Percentiles rank a stretch among this genome's conserved stretches.
phyloP scores from a whole-genome alignment of 1,139 yeast genomes.

The Yamadazyma oceani region DNA sequence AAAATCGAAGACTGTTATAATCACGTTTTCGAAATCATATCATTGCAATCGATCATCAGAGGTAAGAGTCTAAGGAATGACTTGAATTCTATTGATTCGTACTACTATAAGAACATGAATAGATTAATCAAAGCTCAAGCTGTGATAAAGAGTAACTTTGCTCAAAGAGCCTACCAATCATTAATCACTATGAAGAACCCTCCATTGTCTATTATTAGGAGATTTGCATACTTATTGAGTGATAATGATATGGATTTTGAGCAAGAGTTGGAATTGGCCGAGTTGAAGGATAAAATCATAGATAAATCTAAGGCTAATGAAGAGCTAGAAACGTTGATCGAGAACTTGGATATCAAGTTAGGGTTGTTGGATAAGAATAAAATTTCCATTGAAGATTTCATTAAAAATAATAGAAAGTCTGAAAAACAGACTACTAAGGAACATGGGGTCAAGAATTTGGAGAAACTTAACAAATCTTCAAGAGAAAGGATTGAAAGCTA shows the following conservation, averaged over 20 bases:
- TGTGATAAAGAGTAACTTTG: conserved; percentile 63
- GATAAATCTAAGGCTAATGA: conserved; percentile 66
- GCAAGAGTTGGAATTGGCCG: conserved; percentile 71
- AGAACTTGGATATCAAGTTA: conserved; percentile 78
- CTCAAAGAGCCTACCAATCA: conserved; percentile 72
- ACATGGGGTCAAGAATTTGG: conserved; percentile 24
- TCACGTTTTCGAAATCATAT: conserved; percentile 36
- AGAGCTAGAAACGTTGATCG: conserved; percentile 68
- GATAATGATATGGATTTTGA: conserved; percentile 75
- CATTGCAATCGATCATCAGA: conserved; percentile 51
- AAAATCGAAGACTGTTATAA: conserved; percentile 54
- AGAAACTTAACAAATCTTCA: conserved; percentile 35
- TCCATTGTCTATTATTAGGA: conserved; percentile 70
- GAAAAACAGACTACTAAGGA: conserved; percentile 17
- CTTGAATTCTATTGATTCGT: conserved; percentile 40
- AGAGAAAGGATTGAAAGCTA: conserved; percentile 56
- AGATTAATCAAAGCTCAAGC: conserved; percentile 75
- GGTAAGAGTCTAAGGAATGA: conserved; percentile 42
- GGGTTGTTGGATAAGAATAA: conserved; percentile 77
- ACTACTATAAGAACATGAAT: conserved; percentile 56
- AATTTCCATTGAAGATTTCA: conserved; percentile 73
- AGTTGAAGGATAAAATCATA: conserved; percentile 64
- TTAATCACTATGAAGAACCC: conserved; percentile 73
- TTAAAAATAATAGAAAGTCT: conserved; percentile 48
- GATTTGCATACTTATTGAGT: conserved; percentile 74